Evolutionary conservation across 768 basidiomycete species (phyloP), one percentile per base, ranked within the genome.

Genomic region (Auricularia auricula-judae): DNA sequence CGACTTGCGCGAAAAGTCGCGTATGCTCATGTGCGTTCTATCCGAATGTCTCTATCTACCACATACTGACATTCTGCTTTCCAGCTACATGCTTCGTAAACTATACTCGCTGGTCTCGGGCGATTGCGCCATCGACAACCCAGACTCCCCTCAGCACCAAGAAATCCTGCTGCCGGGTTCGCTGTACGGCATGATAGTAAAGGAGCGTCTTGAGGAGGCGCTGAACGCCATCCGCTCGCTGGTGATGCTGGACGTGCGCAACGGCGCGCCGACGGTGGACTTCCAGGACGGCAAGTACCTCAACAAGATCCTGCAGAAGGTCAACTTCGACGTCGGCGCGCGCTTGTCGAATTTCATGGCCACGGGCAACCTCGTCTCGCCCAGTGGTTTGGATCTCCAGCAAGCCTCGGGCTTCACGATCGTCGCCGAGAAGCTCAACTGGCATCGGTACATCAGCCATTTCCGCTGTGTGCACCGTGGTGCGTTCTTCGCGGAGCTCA

Each of bases 381-480:
- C 93, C 0, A 88, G 93, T 1, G 97, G 97, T 66, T 86, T 99
- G 63, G 97, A 98, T 76, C 79, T 99, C 16, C 96, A 98, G 74
- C 97, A 99, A 75, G 88, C 95, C 0, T 89, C 94, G 18, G 97
- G 97, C n/a, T 98, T 59, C 81, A 98, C 97, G 1, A 97, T 99
- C 69, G 90, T 98, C 39, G 97, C 95, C 4, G 97, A 99, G 78
- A 98, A 98, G 76, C 81, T 99, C 66, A 99, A 99, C 75, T 99
- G 97, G 86, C 88, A 91, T 69, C 93, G 97, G 43, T 99, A 98
- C 75, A 93, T 99, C 75, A 91, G 90, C 72, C 97, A 99, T 77
- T 99, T 99, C 80, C 83, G 97, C 65, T 97, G 91, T 74, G 93
- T 99, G 36, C 97, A 99, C 77, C 91, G 97, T 76, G 97, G 97